Base-by-base conservation (phyloP, 176 grass and related monocot species). In the Oryza officinalis region DNA sequence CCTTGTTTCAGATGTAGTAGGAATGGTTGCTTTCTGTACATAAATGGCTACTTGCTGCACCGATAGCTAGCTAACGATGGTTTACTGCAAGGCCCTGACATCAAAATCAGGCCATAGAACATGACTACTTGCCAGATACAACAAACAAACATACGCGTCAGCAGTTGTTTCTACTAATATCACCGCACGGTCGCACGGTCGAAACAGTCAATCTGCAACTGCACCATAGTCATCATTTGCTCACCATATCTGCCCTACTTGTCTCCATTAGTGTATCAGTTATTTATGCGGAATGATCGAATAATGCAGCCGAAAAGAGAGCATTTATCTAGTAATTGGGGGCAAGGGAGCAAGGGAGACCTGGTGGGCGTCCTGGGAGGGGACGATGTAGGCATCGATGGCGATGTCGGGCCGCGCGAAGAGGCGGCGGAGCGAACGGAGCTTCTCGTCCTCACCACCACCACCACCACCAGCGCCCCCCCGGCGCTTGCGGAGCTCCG, bases 281-380 rank as follows among this genome's bases (percentile, higher is more conserved):
- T 30, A 30, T 30, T 30, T 30, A 30, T 35, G 6, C 33, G 33
- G 33, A 35, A 35, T 35, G 33, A 35, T 6, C 33, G 33, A 35
- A 35, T 35, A 35, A 35, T n/a, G n/a, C n/a, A n/a, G n/a, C n/a
- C n/a, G n/a, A n/a, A n/a, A n/a, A n/a, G n/a, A n/a, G n/a, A n/a
- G n/a, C n/a, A n/a, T n/a, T n/a, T n/a, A n/a, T n/a, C n/a, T n/a
- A n/a, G n/a, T n/a, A n/a, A 6, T 35, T 30, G 28, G 28, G 28
- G 28, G 28, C 1, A 30, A 30, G 33, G 33, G 33, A 35, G 33
- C 33, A 35, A 35, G 33, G 28, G 28, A 35, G 23, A 94, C 95
- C 92, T 98, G 95, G 57, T 98, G 95, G 63, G 95, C 95, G 64
- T 98, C 95, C 87, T 98, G 92, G 37, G 95, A 98, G 23, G 95